Evolutionary conservation across 352 stramenopile species (phyloP).

Genomic region (Globisporangium mamillatum): DNA sequence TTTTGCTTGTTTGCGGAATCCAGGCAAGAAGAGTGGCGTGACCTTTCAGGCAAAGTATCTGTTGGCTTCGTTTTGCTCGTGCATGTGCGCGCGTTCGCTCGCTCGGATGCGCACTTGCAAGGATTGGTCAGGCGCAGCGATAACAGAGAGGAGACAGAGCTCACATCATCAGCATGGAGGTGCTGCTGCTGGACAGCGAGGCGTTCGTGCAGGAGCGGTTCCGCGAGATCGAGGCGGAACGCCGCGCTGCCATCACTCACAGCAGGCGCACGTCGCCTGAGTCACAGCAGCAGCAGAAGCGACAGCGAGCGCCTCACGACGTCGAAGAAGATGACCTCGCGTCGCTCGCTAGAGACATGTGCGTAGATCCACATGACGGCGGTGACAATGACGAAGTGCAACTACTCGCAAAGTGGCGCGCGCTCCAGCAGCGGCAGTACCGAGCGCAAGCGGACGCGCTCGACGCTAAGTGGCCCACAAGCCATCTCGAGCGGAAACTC

Average conservation of each 20-base stretch:
- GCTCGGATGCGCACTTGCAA: no score
- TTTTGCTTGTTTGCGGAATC: no score
- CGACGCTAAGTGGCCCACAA: constrained; percentile 23
- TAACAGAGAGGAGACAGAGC: no score
- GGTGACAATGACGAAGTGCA: background rate
- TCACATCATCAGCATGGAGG: constrained; percentile 42
- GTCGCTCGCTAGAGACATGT: background rate
- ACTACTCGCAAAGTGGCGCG: background rate
- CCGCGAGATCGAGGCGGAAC: constrained; percentile 31
- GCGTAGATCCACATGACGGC: background rate
- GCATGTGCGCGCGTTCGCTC: no score
- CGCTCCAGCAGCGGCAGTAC: constrained; percentile 10
- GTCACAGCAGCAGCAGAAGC: background rate
- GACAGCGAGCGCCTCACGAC: background rate
- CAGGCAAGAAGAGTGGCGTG: no score
- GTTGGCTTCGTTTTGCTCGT: no score
- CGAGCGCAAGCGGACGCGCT: constrained; percentile 24
- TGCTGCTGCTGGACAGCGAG: constrained; percentile 39
- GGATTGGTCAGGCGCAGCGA: no score
- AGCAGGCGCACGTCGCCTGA: background rate
- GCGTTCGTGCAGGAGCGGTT: constrained; percentile 52
- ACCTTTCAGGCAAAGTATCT: no score
- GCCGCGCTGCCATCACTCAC: background rate
- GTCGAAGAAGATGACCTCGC: background rate
- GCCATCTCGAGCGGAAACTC: constrained; percentile 39